Evolutionary conservation across 257 asterid genomes (phyloP), one percentile per base, ranked within the genome.

Genomic region (Apocynum venetum): DNA sequence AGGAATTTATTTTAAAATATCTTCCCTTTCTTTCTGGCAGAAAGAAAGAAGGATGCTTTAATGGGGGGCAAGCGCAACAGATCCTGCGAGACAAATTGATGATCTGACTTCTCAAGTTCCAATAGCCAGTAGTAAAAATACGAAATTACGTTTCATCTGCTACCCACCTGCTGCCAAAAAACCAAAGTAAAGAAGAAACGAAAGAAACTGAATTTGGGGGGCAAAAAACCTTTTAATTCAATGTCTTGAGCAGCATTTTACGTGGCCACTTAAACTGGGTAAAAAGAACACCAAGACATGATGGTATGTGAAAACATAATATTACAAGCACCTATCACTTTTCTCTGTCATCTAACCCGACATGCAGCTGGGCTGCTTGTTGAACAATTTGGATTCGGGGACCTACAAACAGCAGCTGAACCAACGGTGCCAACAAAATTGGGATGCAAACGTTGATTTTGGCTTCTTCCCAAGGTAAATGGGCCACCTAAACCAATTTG

Each of bases 301-400:
- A 48, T 14, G 1, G 10, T 12, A 57, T 35, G 38, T 4, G 11
- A 55, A 55, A 60, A 4, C 14, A 56, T 36, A 70, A 70, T 38
- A 48, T 71, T 82, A 81, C 72, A 82, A 40, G 76, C 78, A 82
- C 41, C 38, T 73, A 25, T 60, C 20, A 8, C 19, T 41, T 67
- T 41, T 3, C 25, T 65, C 14, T 17, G 72, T 89, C 91, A 93
- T 88, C 98, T 88, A 78, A 91, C 97, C 76, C 91, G 91, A 84
- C 96, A 94, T 35, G 92, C 84, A 43, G 93, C 85, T 10, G 96
- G 88, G 72, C 92, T 94, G 77, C 91, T 89, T 3, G 96, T 89
- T 75, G 97, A 91, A 85, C 94, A 87, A 76, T 77, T 89, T 6
- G 91, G 91, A 85, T 89, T 89, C 56, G 96, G 79, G 67, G 95